Evolutionary conservation across 306 rosid genomes (phyloP), one percentile per base, ranked within the genome.

Genomic region (Rosa lucieae): DNA sequence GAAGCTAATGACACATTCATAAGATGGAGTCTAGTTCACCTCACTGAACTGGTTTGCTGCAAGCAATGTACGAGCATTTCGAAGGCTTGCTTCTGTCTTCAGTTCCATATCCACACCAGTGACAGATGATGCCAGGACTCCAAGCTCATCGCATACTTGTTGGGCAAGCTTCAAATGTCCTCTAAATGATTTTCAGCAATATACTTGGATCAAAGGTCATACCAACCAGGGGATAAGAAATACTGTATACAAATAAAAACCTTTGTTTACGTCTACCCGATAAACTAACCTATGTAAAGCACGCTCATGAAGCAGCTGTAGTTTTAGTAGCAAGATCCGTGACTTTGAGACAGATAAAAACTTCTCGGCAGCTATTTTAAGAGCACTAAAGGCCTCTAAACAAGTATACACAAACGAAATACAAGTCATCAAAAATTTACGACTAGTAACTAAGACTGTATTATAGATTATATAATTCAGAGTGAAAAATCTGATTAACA

Each of bases 71-170:
- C 98, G 93, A 75, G 94, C 98, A 82, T 82, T 94, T 73, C 99
- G 87, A 80, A 95, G 93, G 87, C 96, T 89, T 77, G 99, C 99
- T 87, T 92, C 98, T 56, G 91, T 95, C 88, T 95, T 95, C 85
- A 95, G 83, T 80, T 90, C 91, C 97, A 95, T 90, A 78, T 95
- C 99, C 79, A 92, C 98, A 67, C 99, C 96, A 78, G 89, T 88
- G 71, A 91, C 90, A 42, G 92, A 91, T 71, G 99, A 92, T 73
- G 97, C 99, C 87, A 95, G 82, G 86, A 89, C 97, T 80, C 97
- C 92, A 80, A 95, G 92, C 81, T 95, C 98, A 82, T 95, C 94
- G 53, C 97, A 95, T 26, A 90, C 92, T 90, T 90, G 88, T 75
- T 92, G 99, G 55, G 99, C 97, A 82, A 88, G 86, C 91, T 95